Conservation (phyloP, 345 rosid genomes). For the Geranium brycei region DNA sequence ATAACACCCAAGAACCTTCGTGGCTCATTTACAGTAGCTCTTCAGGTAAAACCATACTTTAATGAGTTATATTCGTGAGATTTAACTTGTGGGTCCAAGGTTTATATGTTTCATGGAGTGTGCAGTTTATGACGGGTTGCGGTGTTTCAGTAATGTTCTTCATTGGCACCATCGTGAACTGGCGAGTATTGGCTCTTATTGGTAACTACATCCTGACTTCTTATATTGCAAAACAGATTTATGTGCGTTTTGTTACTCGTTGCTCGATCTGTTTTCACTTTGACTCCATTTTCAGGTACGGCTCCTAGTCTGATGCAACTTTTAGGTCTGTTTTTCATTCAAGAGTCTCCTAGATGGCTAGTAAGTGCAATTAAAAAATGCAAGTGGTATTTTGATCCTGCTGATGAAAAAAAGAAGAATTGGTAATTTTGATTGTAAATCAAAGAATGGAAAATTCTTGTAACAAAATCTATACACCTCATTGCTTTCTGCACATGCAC, state of each 20-base stretch:
- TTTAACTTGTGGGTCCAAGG: slow-evolving; percentile 1
- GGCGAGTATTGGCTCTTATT: slow-evolving; percentile 23
- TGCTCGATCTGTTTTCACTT: not conserved
- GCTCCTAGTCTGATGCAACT: slow-evolving; percentile 18
- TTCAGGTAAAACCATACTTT: slow-evolving; percentile 18
- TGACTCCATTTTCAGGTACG: slow-evolving; percentile 10
- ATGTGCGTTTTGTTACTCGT: not conserved
- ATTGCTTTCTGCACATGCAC: too few relatives aligned
- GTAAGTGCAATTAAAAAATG: slow-evolving; percentile 6
- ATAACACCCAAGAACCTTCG: slow-evolving; percentile 31
- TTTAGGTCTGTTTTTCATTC: slow-evolving; percentile 18
- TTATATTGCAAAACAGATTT: not conserved
- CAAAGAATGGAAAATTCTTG: too few relatives aligned
- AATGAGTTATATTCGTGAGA: not conserved
- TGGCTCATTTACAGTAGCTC: slow-evolving; percentile 29
- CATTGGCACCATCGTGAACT: slow-evolving; percentile 19
- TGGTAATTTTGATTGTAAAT: too few relatives aligned
- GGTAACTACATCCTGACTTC: slow-evolving; percentile 9
- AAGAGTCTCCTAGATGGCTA: slow-evolving; percentile 33
- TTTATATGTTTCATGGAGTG: not conserved
- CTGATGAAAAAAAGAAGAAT: too few relatives aligned
- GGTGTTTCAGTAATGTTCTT: slow-evolving; percentile 24
- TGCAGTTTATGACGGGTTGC: slow-evolving; percentile 19
- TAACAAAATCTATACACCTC: too few relatives aligned
- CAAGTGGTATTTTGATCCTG: not conserved